Conservation (phyloP, 306 rosid genomes). For the Rosa multiflora region DNA sequence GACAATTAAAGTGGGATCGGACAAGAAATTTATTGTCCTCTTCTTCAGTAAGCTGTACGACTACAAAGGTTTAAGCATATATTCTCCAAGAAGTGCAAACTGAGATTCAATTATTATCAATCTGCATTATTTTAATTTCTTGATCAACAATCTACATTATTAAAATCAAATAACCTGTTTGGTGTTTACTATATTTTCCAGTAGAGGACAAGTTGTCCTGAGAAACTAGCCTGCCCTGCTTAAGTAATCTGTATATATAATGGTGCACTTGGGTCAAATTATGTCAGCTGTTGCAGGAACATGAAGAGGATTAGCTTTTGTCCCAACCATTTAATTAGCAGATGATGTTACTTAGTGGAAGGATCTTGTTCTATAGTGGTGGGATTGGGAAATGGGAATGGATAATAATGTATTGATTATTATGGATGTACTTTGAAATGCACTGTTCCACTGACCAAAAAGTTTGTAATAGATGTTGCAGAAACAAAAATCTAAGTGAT, state of each 20-base stretch:
- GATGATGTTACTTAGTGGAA: slow-evolving; percentile 34
- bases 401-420: slow-evolving; percentile 24
- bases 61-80: slow-evolving; percentile 6
- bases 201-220: background rate
- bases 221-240: background rate
- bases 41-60: background rate
- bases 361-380: slow-evolving; percentile 30
- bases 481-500: slow-evolving; percentile 25
- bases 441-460: slow-evolving; percentile 53
- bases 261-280: slow-evolving; percentile 25
- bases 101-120: slow-evolving; percentile 9
- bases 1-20: background rate
- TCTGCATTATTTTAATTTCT: background rate
- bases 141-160: slow-evolving; percentile 1
- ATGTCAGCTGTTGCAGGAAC: slow-evolving; percentile 28
- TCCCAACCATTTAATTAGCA: slow-evolving; percentile 32
- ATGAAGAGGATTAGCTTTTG: slow-evolving; percentile 21
- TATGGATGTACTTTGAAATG: slow-evolving; percentile 51
- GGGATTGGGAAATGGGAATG: slow-evolving; percentile 31
- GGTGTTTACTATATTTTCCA: background rate
- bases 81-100: slow-evolving; percentile 4
- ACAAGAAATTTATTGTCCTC: background rate
- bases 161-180: background rate
- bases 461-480: slow-evolving; percentile 24
- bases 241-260: slow-evolving; percentile 11